Conservation (phyloP, 768 basidiomycete genomes). For the Russula ochroleuca region DNA sequence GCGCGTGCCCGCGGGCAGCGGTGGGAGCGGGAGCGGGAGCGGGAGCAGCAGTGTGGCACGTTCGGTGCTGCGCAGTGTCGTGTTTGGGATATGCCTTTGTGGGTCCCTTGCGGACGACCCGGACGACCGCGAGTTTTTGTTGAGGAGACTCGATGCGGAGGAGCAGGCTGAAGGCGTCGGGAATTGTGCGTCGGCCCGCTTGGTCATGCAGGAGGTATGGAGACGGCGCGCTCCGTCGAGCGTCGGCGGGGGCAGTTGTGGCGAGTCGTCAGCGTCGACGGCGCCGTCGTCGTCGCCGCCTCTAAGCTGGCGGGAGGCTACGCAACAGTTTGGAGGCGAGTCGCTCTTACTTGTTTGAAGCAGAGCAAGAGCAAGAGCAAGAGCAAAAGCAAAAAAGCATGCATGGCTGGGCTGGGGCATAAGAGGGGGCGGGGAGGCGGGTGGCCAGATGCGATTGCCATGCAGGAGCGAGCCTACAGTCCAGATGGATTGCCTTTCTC, state of each 20-base stretch:
- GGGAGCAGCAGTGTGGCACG: constrained; percentile 33
- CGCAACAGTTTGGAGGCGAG: constrained; percentile 37
- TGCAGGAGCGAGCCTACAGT: not conserved
- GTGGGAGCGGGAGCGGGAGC: not conserved
- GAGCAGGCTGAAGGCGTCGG: constrained; percentile 55
- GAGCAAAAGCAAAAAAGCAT: not conserved
- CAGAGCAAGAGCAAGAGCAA: too few relatives aligned
- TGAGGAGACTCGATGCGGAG: constrained; percentile 42
- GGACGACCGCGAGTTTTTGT: constrained; percentile 42
- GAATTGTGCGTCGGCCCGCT: constrained; percentile 54
- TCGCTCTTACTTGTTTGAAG: constrained; percentile 58
- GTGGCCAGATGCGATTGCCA: not conserved
- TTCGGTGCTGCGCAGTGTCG: constrained; percentile 68
- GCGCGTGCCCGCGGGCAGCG: constrained; percentile 35
- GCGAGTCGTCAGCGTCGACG: not conserved
- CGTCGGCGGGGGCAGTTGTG: constrained; percentile 19
- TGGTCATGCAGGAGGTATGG: constrained; percentile 61
- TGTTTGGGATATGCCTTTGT: constrained; percentile 71
- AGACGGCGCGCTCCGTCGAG: constrained; percentile 29
- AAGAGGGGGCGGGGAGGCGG: constrained; percentile 31
- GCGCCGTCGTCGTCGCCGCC: constrained; percentile 23
- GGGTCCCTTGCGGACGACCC: constrained; percentile 60
- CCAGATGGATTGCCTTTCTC: not conserved
- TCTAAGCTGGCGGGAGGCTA: constrained; percentile 60
- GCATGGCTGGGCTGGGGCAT: constrained; percentile 33